Base-by-base conservation (phyloP, 148 eudicot species). In the Euryodendron excelsum region DNA sequence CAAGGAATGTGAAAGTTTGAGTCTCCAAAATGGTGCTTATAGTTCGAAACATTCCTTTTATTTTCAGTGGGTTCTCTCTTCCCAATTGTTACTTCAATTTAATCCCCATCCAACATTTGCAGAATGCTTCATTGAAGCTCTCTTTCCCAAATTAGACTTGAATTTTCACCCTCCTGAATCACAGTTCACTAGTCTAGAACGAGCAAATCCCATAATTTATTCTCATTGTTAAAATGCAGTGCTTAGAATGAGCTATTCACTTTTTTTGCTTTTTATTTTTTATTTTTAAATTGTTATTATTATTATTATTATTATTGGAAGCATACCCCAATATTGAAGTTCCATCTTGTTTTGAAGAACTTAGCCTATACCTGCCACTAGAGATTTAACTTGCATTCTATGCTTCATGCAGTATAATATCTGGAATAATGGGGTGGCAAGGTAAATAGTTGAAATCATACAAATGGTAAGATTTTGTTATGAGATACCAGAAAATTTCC, bases 1-100 rank as follows among this genome's bases (percentile, higher is more conserved):
- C 87, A 8, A 86, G 79, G 55, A 90, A 88, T 60, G 81, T 82
- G 36, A 75, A 84, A 55, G 59, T 47, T 33, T 83, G 79, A 84
- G 44, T 45, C 59, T 31, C 50, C 72, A 2, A 33, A 45, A 47
- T 18, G 33, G 10, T 21, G 27, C 28, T 55, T 45, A 4, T 61
- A 58, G 59, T 39, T 52, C 27, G 25, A 58, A 55, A 44, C 41
- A 25, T 47, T 61, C 48, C 17, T 62, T 76, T 21, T n/a, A 60
- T 27, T 20, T 47, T 44, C 70, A 61, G 69, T 31, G 69, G 81
- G 63, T 72, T 45, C 33, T 66, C 8, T 59, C 25, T 48, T 23
- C 69, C 63, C 28, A 13, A 69, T 78, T 56, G 25, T 44, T 41
- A 60, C 34, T 79, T 45, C 56, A 30, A 53, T 64, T 76, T 45